A percentile compares a stretch with the other conserved stretches of the same genome.
Conservation (phyloP, 2,329 filamentous ascomycete species). For the Colletotrichum sansevieriae region DNA sequence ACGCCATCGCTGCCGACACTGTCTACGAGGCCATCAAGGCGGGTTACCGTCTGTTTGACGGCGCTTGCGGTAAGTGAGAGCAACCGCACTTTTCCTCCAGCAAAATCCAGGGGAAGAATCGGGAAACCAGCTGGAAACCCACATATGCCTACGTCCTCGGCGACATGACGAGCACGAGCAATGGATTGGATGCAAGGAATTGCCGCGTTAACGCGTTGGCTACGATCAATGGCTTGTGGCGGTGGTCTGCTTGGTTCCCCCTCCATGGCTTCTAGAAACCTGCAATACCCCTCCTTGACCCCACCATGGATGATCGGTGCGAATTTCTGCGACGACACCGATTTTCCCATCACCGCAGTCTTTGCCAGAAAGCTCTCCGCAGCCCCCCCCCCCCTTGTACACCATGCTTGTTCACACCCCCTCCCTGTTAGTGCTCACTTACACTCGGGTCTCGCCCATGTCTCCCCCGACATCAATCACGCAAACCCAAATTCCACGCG, state of each 20-base stretch:
- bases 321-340: slow-evolving; percentile 22
- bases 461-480: slow-evolving; percentile 18
- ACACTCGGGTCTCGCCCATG: slow-evolving; percentile 21
- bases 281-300: slow-evolving; percentile 41
- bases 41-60: slow-evolving; percentile 72
- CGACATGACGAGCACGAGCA: background rate
- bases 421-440: slow-evolving; percentile 22
- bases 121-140: background rate
- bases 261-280: slow-evolving; percentile 24
- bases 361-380: slow-evolving; percentile 39
- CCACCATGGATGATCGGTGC: slow-evolving; percentile 36
- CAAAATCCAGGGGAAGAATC: background rate
- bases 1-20: slow-evolving; percentile 77
- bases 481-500: background rate
- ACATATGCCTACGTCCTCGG: background rate
- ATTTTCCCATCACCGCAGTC: slow-evolving; percentile 23
- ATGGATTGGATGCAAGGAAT: background rate
- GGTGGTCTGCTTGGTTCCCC: slow-evolving; percentile 22
- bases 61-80: slow-evolving; percentile 66
- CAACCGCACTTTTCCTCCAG: background rate
- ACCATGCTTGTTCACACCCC: slow-evolving; percentile 17
- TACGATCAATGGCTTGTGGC: slow-evolving; percentile 2
- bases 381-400: slow-evolving; percentile 21
- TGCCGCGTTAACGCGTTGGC: slow-evolving; percentile 3
- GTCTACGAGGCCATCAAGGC: slow-evolving; percentile 81